Evolutionary conservation across 1,139 yeast species (phyloP).

Genomic region (Wickerhamiella pararugosa): DNA sequence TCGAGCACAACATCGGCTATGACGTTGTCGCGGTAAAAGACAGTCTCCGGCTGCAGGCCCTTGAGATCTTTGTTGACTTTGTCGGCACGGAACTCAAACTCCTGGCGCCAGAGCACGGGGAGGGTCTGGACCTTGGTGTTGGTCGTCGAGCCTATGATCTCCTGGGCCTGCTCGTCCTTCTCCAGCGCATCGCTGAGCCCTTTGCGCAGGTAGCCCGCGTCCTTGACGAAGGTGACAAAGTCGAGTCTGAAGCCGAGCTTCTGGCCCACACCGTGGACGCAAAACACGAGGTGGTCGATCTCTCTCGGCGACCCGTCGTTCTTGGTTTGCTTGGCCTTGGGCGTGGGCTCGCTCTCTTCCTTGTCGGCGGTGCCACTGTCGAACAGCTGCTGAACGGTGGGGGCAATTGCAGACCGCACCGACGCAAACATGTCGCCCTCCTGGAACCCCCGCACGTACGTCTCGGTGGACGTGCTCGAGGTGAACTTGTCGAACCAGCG

Average conservation of each 20-base stretch:
- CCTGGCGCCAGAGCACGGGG: slow-evolving; percentile 25
- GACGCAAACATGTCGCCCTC: too few relatives aligned
- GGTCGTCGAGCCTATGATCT: slow-evolving; percentile 5
- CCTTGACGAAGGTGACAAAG: slow-evolving; percentile 71
- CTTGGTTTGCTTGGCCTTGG: slow-evolving; percentile 6
- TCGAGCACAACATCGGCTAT: slow-evolving; percentile 79
- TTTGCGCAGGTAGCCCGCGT: slow-evolving; percentile 53
- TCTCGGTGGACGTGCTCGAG: too few relatives aligned
- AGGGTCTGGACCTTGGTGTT: slow-evolving; percentile 53
- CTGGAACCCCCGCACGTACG: too few relatives aligned
- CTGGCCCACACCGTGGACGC: slow-evolving; percentile 89
- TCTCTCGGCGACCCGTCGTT: neutral
- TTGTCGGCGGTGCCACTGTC: neutral
- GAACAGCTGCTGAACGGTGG: too few relatives aligned
- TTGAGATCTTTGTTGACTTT: slow-evolving; percentile 13
- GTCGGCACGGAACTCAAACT: slow-evolving; percentile 8
- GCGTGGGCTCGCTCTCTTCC: neutral
- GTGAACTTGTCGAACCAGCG: too few relatives aligned
- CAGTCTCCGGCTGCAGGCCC: slow-evolving; percentile 62
- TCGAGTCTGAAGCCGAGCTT: slow-evolving; percentile 59
- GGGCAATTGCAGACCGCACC: too few relatives aligned
- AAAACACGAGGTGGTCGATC: slow-evolving; percentile 64
- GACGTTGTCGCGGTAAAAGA: slow-evolving; percentile 55
- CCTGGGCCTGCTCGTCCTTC: neutral
- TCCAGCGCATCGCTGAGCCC: slow-evolving; percentile 6